Conservation (phyloP, 208 protist genomes). For the Wallacemonas sp. region DNA sequence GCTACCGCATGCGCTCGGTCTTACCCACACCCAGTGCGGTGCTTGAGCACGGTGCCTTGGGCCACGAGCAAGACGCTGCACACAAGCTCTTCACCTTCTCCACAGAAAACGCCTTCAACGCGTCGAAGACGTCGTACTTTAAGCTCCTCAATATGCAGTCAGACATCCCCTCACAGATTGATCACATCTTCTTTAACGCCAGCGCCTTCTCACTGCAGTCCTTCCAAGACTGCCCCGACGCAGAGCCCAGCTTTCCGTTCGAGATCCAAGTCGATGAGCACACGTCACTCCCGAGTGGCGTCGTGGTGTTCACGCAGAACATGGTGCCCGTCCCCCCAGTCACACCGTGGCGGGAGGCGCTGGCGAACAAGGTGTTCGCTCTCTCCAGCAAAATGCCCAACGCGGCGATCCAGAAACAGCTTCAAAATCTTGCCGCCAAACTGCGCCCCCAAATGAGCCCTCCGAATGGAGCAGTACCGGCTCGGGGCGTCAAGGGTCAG, state of each 20-base stretch:
- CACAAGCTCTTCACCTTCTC: constrained; percentile 67
- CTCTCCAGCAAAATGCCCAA: neutral
- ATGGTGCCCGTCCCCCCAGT: constrained; percentile 39
- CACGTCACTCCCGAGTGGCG: constrained; percentile 39
- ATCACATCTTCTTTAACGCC: constrained; percentile 79
- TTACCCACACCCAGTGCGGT: constrained; percentile 41
- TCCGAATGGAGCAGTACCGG: no score
- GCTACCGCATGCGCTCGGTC: constrained; percentile 69
- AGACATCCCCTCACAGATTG: constrained; percentile 82
- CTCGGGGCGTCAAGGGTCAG: no score
- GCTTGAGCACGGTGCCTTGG: constrained; percentile 20
- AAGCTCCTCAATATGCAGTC: constrained; percentile 71
- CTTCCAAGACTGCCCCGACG: constrained; percentile 81
- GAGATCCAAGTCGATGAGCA: constrained; percentile 21
- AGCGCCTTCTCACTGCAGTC: constrained; percentile 44
- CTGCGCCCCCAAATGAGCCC: neutral
- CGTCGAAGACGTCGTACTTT: constrained; percentile 73
- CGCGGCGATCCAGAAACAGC: neutral
- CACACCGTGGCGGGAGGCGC: constrained; percentile 12
- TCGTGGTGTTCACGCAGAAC: constrained; percentile 77
- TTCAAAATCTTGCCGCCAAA: neutral
- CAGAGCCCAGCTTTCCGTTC: constrained; percentile 36
- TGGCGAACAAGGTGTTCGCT: neutral
- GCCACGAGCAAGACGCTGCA: constrained; percentile 20
- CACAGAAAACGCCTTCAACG: constrained; percentile 74